Percentiles rank a stretch among this genome's conserved stretches.
These are phyloP conservation scores for Suhomyces anneliseae DNA, from an alignment of 1,139 yeast genomes.

Conservation along the genomic window DNA sequence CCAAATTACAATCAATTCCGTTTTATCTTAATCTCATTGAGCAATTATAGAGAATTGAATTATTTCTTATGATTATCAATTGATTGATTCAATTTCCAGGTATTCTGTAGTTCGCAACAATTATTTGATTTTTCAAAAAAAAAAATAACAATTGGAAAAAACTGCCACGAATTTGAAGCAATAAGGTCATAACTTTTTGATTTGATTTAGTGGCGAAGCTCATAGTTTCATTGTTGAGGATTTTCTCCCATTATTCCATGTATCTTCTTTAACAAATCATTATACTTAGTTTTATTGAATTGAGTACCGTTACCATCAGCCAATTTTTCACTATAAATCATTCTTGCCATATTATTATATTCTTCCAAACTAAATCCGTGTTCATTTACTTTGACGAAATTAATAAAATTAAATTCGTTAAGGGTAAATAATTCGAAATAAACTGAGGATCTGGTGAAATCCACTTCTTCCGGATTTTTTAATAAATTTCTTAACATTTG, in stretches of 20 bases:
- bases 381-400: constrained; percentile 21
- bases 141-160: too few species aligned
- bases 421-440: constrained; percentile 59
- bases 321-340: constrained; percentile 51
- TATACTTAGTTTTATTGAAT: constrained; percentile 42
- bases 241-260: background rate
- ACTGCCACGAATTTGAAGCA: too few species aligned
- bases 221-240: too few species aligned
- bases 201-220: too few species aligned
- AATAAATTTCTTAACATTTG: constrained; percentile 70
- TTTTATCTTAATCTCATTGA: too few species aligned
- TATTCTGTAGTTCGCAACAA: too few species aligned
- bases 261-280: constrained; percentile 35
- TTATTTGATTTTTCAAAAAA: too few species aligned
- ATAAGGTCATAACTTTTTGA: too few species aligned
- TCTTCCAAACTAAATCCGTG: constrained; percentile 28
- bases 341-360: constrained; percentile 39
- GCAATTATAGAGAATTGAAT: too few species aligned
- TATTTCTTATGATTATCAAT: too few species aligned
- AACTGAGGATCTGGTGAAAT: constrained; percentile 54
- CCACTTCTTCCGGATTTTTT: constrained; percentile 56
- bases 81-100: too few species aligned
- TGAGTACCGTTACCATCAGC: constrained; percentile 42
- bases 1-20: too few species aligned
- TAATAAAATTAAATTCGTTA: constrained; percentile 38